Evolutionary conservation across 768 basidiomycete genomes (phyloP), one percentile per base, ranked within the genome.

Genomic region (Lenzites betulinus): DNA sequence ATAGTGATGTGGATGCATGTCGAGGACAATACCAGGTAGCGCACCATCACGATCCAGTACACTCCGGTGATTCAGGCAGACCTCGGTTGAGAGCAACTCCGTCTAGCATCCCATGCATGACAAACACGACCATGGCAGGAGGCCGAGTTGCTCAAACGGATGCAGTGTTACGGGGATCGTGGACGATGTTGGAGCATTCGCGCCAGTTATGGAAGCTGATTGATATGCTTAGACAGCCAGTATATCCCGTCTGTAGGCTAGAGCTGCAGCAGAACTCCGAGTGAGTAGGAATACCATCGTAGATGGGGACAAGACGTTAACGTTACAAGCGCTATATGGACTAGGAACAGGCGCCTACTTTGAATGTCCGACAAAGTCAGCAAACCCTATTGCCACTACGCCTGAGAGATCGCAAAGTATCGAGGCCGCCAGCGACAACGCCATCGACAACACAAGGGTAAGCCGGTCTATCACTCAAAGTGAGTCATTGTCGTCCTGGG

Each of bases 391-490:
- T 59, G 57, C 62, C 60, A 62, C 60, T 51, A n/a, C 60, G 56
- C 47, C 51, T 39, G 56, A 30, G 38, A 54, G 56, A 38, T 16
- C 48, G n/a, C 42, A 46, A 53, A 49, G 51, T 51, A 51, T 62
- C 58, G 54, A 47, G 53, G 60, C 44, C 54, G 59, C 51, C 59
- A 63, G 58, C 65, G 62, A 53, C 59, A 57, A 60, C 64, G 54
- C 59, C 65, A 60, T 58, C 64, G 64, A 46, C 64, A 61, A 61
- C 53, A 59, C 65, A 63, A 63, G 54, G 65, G 65, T 63, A 66
- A 63, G 65, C 56, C 56, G 51, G 51, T 63, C 57, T 63, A 48
- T 51, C 50, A 55, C 41, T 58, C 50, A 66, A 66, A 62, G 65
- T 66, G 62, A 60, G 65, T 66, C 2, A 18, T 23, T 36, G 36